Conservation (phyloP, 768 basidiomycete species). For the Punctularia strigosozonata region DNA sequence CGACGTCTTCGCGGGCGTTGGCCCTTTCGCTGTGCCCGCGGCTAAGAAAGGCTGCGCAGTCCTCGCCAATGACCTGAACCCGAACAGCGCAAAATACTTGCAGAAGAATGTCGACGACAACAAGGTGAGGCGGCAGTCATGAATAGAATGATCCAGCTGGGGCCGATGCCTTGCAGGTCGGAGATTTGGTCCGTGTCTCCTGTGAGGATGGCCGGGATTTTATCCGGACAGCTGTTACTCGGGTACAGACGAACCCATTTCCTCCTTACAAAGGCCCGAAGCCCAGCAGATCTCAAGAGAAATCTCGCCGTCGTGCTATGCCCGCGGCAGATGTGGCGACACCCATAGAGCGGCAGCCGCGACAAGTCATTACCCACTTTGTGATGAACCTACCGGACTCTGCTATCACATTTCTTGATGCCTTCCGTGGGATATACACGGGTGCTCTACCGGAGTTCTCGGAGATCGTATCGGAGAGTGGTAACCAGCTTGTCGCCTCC, state of each 20-base stretch:
- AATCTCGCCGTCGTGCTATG: conserved; percentile 1
- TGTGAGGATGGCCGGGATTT: conserved; percentile 85
- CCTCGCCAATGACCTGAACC: conserved; percentile 91
- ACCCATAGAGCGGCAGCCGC: conserved; percentile 18
- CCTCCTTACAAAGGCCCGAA: conserved; percentile 39
- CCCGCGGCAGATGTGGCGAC: conserved; percentile 1
- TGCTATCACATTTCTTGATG: conserved; percentile 82
- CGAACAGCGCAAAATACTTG: conserved; percentile 72
- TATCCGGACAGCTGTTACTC: conserved; percentile 47
- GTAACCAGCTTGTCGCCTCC: conserved; percentile 36
- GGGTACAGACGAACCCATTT: conserved; percentile 57
- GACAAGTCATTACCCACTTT: conserved; percentile 66
- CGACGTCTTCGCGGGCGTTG: conserved; percentile 95
- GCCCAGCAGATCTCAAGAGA: conserved; percentile 16
- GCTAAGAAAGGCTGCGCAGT: conserved; percentile 87
- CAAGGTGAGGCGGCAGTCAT: conserved; percentile 36
- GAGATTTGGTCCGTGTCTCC: conserved; percentile 52
- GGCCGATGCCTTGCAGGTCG: conserved; percentile 37
- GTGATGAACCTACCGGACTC: conserved; percentile 98
- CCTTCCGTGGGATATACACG: conserved; percentile 65
- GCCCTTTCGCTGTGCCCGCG: conserved; percentile 90
- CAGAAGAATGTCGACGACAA: conserved; percentile 63
- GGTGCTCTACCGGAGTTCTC: too few relatives aligned
- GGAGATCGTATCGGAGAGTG: conserved; percentile 22
- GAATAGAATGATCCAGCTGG: conserved; percentile 2